These are phyloP conservation scores for Colletotrichum tropicicola DNA, from an alignment of 2,329 filamentous ascomycete genomes.

Conservation along the genomic window DNA sequence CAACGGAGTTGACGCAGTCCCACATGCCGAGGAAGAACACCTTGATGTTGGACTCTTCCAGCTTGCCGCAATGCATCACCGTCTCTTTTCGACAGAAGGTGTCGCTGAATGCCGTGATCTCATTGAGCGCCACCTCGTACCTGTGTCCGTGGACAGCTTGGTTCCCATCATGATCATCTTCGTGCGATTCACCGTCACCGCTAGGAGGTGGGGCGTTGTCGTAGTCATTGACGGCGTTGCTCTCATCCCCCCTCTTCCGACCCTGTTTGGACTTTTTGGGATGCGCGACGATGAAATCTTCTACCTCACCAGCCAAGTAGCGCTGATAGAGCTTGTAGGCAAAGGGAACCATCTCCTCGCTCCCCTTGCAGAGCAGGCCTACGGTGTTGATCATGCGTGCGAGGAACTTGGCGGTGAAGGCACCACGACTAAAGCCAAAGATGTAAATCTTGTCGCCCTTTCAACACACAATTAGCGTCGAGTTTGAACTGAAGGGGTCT, in stretches of 20 bases:
- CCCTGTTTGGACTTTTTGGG: slow-evolving; percentile 16
- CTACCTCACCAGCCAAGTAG: slow-evolving; percentile 48
- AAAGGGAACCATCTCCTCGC: slow-evolving; percentile 63
- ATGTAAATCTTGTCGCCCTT: slow-evolving; percentile 61
- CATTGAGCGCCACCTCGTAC: slow-evolving; percentile 38
- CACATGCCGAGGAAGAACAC: slow-evolving; percentile 65
- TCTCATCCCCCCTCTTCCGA: slow-evolving; percentile 21
- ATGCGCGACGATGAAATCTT: slow-evolving; percentile 39
- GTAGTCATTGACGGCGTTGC: not conserved
- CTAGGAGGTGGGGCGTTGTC: not conserved
- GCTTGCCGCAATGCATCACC: slow-evolving; percentile 13
- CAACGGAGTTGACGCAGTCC: slow-evolving; percentile 63
- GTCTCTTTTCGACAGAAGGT: slow-evolving; percentile 55
- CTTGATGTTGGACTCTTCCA: slow-evolving; percentile 47
- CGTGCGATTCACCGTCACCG: slow-evolving; percentile 38
- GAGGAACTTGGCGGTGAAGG: slow-evolving; percentile 62
- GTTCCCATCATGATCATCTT: slow-evolving; percentile 29
- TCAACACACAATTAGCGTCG: not conserved
- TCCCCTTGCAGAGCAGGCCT: slow-evolving; percentile 58
- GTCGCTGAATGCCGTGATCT: slow-evolving; percentile 54
- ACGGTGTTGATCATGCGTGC: slow-evolving; percentile 59
- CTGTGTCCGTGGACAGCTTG: slow-evolving; percentile 35
- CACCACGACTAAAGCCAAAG: slow-evolving; percentile 62
- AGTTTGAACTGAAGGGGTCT: too few relatives aligned
- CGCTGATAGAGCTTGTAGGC: slow-evolving; percentile 54